Evolutionary conservation across 495 filamentous ascomycete species (phyloP).

Genomic region (Pseudotulostoma volvatum): DNA sequence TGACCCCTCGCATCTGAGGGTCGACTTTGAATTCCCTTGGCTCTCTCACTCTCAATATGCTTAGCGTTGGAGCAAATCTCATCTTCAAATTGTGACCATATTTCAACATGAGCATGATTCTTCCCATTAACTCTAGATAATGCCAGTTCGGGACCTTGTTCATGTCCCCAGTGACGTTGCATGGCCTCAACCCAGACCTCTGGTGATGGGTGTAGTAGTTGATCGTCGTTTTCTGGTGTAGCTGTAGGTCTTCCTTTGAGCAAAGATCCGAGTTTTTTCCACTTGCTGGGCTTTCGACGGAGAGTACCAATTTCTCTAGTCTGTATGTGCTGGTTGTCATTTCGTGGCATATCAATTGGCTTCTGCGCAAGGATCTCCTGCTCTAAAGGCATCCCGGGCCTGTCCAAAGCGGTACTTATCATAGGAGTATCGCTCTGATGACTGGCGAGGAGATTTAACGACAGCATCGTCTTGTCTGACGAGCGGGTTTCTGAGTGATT

Average conservation of each 20-base stretch:
- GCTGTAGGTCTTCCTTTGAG: conserved; percentile 31
- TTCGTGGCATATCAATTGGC: conserved; percentile 7
- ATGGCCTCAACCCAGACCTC: not conserved
- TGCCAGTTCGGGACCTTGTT: conserved; percentile 1
- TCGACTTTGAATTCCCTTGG: conserved; percentile 2
- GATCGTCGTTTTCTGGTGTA: conserved; percentile 11
- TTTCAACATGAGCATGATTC: conserved; percentile 9
- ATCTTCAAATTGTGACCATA: conserved; percentile 19
- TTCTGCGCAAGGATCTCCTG: conserved; percentile 5
- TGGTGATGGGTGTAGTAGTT: conserved; percentile 7
- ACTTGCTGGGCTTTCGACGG: conserved; percentile 35
- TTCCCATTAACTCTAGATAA: not conserved
- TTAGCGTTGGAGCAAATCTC: not conserved
- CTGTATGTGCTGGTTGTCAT: conserved; percentile 5
- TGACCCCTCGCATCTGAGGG: conserved; percentile 8
- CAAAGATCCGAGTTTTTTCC: conserved; percentile 39
- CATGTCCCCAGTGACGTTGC: not conserved
- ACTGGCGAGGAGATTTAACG: too few species aligned
- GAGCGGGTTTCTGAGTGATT: too few species aligned
- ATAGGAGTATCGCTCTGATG: conserved; percentile 15
- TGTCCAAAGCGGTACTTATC: conserved; percentile 40
- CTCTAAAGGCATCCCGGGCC: conserved; percentile 24
- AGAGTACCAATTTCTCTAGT: conserved; percentile 6
- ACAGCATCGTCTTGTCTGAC: too few species aligned
- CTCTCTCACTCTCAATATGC: not conserved